phyloP scores from a whole-genome alignment of 352 stramenopile genomes.

The Phytophthora litchii region DNA sequence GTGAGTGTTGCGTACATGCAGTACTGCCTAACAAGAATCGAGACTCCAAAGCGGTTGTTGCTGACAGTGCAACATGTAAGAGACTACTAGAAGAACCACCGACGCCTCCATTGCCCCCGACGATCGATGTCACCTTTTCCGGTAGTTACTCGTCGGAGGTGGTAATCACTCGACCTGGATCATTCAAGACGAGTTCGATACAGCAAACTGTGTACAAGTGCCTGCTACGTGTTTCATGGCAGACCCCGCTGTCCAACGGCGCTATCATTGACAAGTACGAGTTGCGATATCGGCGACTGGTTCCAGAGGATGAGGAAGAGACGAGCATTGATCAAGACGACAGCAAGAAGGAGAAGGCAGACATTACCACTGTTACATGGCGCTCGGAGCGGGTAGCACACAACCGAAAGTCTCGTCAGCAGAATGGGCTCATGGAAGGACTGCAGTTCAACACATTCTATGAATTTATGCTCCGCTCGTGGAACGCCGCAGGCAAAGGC shows the following conservation, averaged over 20 bases:
- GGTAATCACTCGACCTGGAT: constrained; percentile 40
- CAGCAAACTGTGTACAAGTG: constrained; percentile 68
- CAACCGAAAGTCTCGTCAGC: constrained; percentile 47
- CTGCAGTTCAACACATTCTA: constrained; percentile 69
- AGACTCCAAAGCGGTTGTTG: constrained; percentile 14
- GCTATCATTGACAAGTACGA: constrained; percentile 79
- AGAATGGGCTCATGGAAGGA: constrained; percentile 45
- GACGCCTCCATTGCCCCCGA: constrained; percentile 35
- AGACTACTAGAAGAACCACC: constrained; percentile 45
- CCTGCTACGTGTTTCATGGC: constrained; percentile 51
- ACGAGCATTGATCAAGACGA: constrained; percentile 4
- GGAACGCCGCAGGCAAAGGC: constrained; percentile 60
- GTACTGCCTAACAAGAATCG: constrained; percentile 15
- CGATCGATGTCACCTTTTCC: constrained; percentile 33
- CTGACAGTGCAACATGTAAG: constrained; percentile 47
- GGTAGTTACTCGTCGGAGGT: constrained; percentile 49
- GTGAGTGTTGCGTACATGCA: constrained; percentile 56
- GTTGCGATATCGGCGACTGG: constrained; percentile 54
- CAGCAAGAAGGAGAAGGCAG: constrained; percentile 3
- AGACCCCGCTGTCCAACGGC: constrained; percentile 70
- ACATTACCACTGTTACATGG: constrained; percentile 40
- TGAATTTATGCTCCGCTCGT: constrained; percentile 65
- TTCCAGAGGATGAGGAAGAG: constrained; percentile 36
- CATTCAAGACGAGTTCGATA: constrained; percentile 28
- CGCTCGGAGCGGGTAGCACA: constrained; percentile 43